Evolutionary conservation across 345 rosid species (phyloP).

Genomic region (Populus tremula): DNA sequence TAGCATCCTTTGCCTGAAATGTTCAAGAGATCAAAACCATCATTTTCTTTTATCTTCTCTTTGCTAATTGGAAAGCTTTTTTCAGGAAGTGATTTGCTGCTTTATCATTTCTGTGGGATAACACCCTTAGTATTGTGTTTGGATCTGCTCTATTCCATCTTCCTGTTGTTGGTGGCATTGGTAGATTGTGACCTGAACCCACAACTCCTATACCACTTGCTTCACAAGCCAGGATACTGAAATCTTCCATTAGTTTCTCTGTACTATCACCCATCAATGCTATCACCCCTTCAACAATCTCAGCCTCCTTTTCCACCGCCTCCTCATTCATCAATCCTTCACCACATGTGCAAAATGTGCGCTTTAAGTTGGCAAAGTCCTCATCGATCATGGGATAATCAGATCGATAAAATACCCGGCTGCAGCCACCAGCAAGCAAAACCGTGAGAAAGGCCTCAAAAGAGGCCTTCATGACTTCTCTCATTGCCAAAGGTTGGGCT

Average conservation of each 20-base stretch:
- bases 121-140: constrained; percentile 66
- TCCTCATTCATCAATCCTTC: constrained; percentile 76
- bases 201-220: constrained; percentile 46
- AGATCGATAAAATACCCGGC: constrained; percentile 50
- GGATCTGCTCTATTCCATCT: constrained; percentile 81
- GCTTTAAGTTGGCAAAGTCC: constrained; percentile 68
- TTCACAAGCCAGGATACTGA: constrained; percentile 56
- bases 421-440: constrained; percentile 72
- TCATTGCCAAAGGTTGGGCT: constrained; percentile 72
- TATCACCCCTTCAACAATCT: constrained; percentile 70
- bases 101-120: constrained; percentile 76
- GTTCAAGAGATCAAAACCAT: neutral
- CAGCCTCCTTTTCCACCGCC: constrained; percentile 62
- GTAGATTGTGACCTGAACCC: constrained; percentile 54
- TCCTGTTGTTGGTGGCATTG: constrained; percentile 80
- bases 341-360: constrained; percentile 59
- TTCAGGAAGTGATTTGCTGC: constrained; percentile 64
- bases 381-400: constrained; percentile 60
- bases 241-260: constrained; percentile 78
- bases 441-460: constrained; percentile 81
- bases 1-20: constrained; percentile 2
- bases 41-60: constrained; percentile 39
- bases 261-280: constrained; percentile 68
- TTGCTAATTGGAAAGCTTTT: constrained; percentile 67
- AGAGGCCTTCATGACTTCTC: constrained; percentile 73